Percentiles rank a stretch among this genome's conserved stretches.
These are phyloP conservation scores for Podaxis sp. DNA, from an alignment of 768 basidiomycete genomes.

Conservation along the genomic window DNA sequence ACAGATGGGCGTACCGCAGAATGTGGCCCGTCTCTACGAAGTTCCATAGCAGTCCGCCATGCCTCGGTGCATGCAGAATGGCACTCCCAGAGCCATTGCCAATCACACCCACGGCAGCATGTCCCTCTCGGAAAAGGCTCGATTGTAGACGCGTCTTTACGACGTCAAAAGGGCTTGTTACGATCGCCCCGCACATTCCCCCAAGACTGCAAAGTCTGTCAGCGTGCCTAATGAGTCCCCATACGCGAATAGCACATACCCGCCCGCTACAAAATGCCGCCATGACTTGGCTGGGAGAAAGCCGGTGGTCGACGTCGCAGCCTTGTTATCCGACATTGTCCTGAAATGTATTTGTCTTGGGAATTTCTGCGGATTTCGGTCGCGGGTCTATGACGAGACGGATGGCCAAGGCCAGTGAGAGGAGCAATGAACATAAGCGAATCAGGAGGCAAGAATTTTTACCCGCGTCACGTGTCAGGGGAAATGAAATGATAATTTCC, in stretches of 20 bases:
- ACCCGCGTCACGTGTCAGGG: neutral
- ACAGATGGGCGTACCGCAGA: constrained; percentile 52
- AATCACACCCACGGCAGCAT: constrained; percentile 33
- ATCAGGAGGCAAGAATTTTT: neutral
- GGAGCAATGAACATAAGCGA: neutral
- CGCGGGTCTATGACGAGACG: neutral
- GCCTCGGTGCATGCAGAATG: constrained; percentile 12
- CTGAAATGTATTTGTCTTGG: neutral
- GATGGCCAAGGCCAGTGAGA: neutral
- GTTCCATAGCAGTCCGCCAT: constrained; percentile 68
- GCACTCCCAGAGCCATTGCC: constrained; percentile 21
- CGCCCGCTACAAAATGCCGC: constrained; percentile 83
- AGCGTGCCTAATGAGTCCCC: neutral
- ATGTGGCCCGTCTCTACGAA: constrained; percentile 95
- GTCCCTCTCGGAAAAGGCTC: constrained; percentile 60
- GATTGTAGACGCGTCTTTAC: constrained; percentile 98
- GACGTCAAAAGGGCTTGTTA: constrained; percentile 97
- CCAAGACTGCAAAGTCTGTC: constrained; percentile 58
- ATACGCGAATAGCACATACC: constrained; percentile 44
- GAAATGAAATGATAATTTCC: constrained; percentile 7
- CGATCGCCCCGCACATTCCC: constrained; percentile 95
- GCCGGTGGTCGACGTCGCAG: constrained; percentile 8
- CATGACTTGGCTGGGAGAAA: constrained; percentile 58
- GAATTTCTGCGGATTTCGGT: neutral
- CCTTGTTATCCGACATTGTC: neutral